These are phyloP conservation scores for Lachancea dasiensis DNA, from an alignment of 805 yeast genomes.

Conservation along the genomic window DNA sequence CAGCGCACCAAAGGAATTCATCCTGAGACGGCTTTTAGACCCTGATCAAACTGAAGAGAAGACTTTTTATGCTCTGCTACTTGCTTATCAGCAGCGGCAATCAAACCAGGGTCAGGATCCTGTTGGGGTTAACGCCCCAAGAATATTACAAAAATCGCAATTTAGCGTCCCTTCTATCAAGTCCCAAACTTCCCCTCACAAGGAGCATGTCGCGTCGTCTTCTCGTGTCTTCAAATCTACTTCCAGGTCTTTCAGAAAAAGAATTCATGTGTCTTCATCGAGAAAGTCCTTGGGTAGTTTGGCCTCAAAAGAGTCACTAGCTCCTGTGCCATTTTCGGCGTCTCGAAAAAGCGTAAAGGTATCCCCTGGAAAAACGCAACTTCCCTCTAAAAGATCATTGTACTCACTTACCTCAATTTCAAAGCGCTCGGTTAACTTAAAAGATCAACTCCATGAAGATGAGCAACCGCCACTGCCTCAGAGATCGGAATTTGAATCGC, in stretches of 20 bases:
- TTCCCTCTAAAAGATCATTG: constrained; percentile 30
- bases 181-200: constrained; percentile 10
- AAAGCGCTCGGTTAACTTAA: constrained; percentile 31
- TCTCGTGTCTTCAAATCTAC: constrained; percentile 26
- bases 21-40: constrained; percentile 49
- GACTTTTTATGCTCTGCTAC: constrained; percentile 67
- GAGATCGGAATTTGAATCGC: constrained; percentile 24
- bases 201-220: constrained; percentile 25
- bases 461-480: constrained; percentile 17
- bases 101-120: constrained; percentile 1
- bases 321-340: constrained; percentile 8
- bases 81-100: constrained; percentile 73
- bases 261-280: constrained; percentile 11
- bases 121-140: constrained; percentile 19
- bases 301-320: constrained; percentile 11
- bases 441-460: constrained; percentile 22
- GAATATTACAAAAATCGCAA: constrained; percentile 27
- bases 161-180: constrained; percentile 25
- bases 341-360: constrained; percentile 18
- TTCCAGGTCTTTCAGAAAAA: constrained; percentile 18
- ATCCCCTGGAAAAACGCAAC: constrained; percentile 10
- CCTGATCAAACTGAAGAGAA: constrained; percentile 65
- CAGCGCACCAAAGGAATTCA: constrained; percentile 56
- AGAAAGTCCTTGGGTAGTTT: constrained; percentile 12
- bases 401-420: constrained; percentile 33